Evolutionary conservation across 495 filamentous ascomycete genomes (phyloP).

Genomic region (Amphirosellinia nigrospora): DNA sequence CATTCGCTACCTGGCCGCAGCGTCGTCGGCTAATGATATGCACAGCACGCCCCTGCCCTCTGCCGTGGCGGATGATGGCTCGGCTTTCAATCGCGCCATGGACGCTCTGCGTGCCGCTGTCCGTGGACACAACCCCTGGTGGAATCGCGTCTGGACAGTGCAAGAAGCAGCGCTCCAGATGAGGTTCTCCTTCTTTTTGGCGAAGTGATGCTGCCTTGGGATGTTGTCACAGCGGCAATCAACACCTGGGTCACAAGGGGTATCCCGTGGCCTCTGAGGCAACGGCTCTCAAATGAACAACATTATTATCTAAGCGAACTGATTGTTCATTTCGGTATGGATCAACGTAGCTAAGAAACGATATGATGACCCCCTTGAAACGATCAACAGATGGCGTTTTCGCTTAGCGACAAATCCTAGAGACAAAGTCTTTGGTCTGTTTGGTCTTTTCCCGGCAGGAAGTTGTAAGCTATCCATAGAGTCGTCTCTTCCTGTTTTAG

Average conservation of each 20-base stretch:
- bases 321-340: neutral
- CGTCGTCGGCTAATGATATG: neutral
- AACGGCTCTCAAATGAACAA: neutral
- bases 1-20: neutral
- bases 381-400: neutral
- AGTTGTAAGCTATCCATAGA: neutral
- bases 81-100: slow-evolving; percentile 1
- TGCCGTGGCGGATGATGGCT: neutral
- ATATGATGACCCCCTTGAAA: neutral
- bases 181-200: neutral
- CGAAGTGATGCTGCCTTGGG: neutral
- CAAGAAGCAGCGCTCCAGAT: slow-evolving; percentile 3
- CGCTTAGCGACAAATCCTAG: neutral
- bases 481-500: neutral
- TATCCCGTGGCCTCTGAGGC: neutral
- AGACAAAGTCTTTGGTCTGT: neutral
- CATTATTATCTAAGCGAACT: neutral
- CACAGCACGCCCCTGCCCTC: neutral
- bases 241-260: neutral
- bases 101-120: neutral
- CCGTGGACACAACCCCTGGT: slow-evolving; percentile 3
- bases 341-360: slow-evolving; percentile 2
- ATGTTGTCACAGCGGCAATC: neutral
- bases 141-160: slow-evolving; percentile 5
- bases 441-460: neutral